Base-by-base conservation (phyloP, 2,329 filamentous ascomycete genomes). In the Shiraia bambusicola region DNA sequence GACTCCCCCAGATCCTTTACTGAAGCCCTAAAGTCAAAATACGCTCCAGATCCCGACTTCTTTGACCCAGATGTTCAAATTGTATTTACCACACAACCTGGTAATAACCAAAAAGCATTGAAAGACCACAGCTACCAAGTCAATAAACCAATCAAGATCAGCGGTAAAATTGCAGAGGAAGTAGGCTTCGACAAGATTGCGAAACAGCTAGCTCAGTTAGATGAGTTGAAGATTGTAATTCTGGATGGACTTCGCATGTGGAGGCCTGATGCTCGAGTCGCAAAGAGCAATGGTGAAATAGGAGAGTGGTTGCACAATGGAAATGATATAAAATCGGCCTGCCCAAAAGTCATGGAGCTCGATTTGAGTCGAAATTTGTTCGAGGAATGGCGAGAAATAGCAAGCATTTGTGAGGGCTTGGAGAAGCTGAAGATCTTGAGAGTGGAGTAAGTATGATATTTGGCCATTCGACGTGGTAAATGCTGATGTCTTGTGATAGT, bases 131-230 rank as follows among this genome's bases (percentile, higher is more conserved):
- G 56, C 10, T 34, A 45, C 6, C 54, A 41, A 12, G 33, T 38
- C 11, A 58, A 59, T 6, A 75, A 76, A 35, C 75, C 81, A 34
- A 86, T 95, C 49, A 72, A 85, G 76, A 77, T 95, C 75, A 71
- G 87, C 69, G 76, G 79, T 27, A 97, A 97, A 70, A 80, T 91
- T 13, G 92, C 88, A 4, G 87, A 97, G 71, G 92, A 97, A 71
- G 82, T 97, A 25, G 93, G 93, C 22, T 97, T 97, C 56, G 90
- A 95, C 55, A 96, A 96, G 75, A 88, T 96, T 53, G 82, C 86
- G 30, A 79, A 79, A 52, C 82, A 91, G 69, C 83, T 94, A 59
- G 86, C 90, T 54, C 76, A 86, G 61, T 75, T 97, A 24, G 75
- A 84, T 40, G 87, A 93, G 57, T 77, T 97, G 45, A 84, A 79